A percentile compares a stretch with the other conserved stretches of the same genome.
phyloP scores from a whole-genome alignment of 2,329 filamentous ascomycete species.

The Rutstroemia sp. region DNA sequence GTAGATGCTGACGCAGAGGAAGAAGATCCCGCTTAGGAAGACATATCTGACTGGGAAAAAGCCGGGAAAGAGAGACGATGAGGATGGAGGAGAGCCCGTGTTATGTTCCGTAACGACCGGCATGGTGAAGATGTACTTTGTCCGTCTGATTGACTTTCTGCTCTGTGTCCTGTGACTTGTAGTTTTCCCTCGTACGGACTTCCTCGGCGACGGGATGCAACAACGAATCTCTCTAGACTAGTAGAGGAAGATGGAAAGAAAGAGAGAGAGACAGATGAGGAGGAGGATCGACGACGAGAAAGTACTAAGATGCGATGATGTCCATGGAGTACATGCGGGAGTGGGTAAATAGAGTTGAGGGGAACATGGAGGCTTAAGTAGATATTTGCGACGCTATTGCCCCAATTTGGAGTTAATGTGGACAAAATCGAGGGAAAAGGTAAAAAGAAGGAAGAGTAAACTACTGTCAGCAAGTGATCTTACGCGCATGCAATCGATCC shows the following conservation, averaged over 20 bases:
- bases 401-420: not conserved
- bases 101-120: conserved; percentile 10
- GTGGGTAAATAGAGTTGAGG: conserved; percentile 3
- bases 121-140: conserved; percentile 2
- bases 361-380: conserved; percentile 12
- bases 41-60: conserved; percentile 2
- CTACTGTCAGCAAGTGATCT: conserved; percentile 10
- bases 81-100: not conserved
- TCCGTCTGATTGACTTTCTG: not conserved
- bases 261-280: not conserved
- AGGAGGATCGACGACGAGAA: not conserved
- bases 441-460: not conserved
- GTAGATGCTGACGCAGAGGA: conserved; percentile 9
- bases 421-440: not conserved
- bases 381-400: not conserved
- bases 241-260: not conserved
- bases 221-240: not conserved
- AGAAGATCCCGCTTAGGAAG: conserved; percentile 9
- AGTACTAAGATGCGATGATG: not conserved
- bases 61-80: not conserved
- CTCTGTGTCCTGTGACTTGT: not conserved
- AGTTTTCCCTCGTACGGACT: not conserved
- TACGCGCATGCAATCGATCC: conserved; percentile 7
- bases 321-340: not conserved
- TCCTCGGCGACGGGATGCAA: not conserved